Percentiles rank a stretch among this genome's conserved stretches.
Evolutionary conservation across 2,329 filamentous ascomycete genomes (phyloP).

Genomic region (Fusarium hainanense): DNA sequence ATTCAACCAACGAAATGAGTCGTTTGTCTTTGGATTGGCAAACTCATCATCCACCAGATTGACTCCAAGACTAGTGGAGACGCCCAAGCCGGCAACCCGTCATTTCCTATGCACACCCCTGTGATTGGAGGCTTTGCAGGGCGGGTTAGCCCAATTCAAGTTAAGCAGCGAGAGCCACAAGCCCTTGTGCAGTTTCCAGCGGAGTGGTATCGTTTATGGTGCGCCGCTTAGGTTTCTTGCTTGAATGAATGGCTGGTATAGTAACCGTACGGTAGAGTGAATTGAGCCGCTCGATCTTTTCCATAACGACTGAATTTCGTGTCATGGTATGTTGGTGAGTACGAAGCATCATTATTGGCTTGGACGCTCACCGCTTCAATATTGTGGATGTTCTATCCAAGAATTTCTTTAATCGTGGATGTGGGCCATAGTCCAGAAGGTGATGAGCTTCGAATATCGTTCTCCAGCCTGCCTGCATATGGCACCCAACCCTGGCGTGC

Average conservation of each 20-base stretch:
- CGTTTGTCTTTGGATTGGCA: constrained; percentile 33
- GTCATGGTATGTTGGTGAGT: background rate
- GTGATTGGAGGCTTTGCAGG: constrained; percentile 21
- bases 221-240: constrained; percentile 31
- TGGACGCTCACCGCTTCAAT: constrained; percentile 21
- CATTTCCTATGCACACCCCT: constrained; percentile 34
- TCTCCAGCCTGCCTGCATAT: constrained; percentile 22
- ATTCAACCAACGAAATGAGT: constrained; percentile 20
- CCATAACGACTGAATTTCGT: constrained; percentile 2
- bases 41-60: constrained; percentile 29
- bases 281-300: constrained; percentile 8
- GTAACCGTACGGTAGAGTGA: background rate
- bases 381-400: constrained; percentile 16
- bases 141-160: constrained; percentile 32
- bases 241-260: background rate
- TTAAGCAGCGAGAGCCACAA: constrained; percentile 39
- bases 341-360: background rate
- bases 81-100: constrained; percentile 15
- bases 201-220: constrained; percentile 30
- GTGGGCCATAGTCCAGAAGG: constrained; percentile 26
- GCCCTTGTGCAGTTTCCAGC: constrained; percentile 33
- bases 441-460: constrained; percentile 32
- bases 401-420: constrained; percentile 9
- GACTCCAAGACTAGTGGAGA: constrained; percentile 26
- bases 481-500: constrained; percentile 29